Conservation (phyloP, 129 eudicot genomes). For the Solidago caesia region DNA sequence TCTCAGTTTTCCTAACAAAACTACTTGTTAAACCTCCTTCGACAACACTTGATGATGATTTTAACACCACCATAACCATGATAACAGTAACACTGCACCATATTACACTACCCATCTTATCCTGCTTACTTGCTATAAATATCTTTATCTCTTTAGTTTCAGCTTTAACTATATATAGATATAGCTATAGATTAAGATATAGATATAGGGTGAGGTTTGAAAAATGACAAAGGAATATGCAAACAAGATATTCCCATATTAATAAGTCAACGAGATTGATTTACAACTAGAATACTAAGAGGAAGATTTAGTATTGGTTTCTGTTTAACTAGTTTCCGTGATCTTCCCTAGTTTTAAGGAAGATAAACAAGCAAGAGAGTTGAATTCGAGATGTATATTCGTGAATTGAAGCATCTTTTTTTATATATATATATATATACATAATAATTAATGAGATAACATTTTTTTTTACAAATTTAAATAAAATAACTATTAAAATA, state of each 20-base stretch:
- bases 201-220: conserved; percentile 21
- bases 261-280: conserved; percentile 26
- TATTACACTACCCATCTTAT: conserved; percentile 29
- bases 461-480: too few species aligned
- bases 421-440: too few species aligned
- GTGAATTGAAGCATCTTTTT: too few species aligned
- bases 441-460: too few species aligned
- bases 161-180: too few species aligned
- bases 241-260: conserved; percentile 26
- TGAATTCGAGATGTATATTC: not conserved
- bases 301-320: too few species aligned
- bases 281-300: not conserved
- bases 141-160: not conserved
- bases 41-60: conserved; percentile 32
- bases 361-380: not conserved
- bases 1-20: conserved; percentile 57
- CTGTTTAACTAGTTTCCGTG: conserved; percentile 1
- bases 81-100: conserved; percentile 9
- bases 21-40: conserved; percentile 66
- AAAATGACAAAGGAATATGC: conserved; percentile 33
- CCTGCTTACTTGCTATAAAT: conserved; percentile 14
- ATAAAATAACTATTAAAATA: too few species aligned
- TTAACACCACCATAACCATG: conserved; percentile 16
- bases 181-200: too few species aligned
- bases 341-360: conserved; percentile 22